Evolutionary conservation across 371 early-diverging fungal species (phyloP).

Genomic region (Encephalitozoon hellem): DNA sequence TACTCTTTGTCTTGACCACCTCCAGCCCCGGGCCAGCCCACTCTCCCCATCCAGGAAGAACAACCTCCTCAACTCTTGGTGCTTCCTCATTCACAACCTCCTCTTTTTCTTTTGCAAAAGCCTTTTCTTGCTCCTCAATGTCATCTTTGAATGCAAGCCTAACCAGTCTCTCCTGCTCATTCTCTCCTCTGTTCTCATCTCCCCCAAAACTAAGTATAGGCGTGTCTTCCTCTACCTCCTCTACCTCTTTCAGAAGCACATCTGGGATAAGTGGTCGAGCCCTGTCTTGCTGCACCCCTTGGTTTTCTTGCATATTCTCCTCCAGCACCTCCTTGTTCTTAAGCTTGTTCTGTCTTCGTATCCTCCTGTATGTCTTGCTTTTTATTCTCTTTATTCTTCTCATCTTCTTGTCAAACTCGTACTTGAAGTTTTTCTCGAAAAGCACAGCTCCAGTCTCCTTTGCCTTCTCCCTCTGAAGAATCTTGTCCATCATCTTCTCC

Average conservation of each 20-base stretch:
- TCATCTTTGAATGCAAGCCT: conserved; percentile 33
- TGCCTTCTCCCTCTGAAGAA: conserved; percentile 11
- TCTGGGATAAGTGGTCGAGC: background rate
- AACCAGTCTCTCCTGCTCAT: conserved; percentile 23
- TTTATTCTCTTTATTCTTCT: conserved; percentile 57
- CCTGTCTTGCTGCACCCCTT: background rate
- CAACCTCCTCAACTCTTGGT: conserved; percentile 46
- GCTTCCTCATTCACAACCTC: conserved; percentile 37
- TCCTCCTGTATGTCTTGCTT: conserved; percentile 55
- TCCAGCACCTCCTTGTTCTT: background rate
- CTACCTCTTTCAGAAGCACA: conserved; percentile 1
- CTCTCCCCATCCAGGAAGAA: conserved; percentile 57
- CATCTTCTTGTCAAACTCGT: conserved; percentile 53
- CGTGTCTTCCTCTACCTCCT: conserved; percentile 1
- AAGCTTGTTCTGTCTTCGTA: conserved; percentile 16
- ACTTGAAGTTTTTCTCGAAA: conserved; percentile 19
- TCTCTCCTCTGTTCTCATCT: background rate
- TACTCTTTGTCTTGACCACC: conserved; percentile 36
- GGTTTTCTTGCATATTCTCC: background rate
- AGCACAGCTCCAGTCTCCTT: conserved; percentile 13
- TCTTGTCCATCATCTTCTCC: conserved; percentile 34
- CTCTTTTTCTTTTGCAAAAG: conserved; percentile 54
- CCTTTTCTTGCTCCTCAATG: conserved; percentile 32
- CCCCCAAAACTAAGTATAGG: conserved; percentile 12
- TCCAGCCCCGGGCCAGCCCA: conserved; percentile 58